Evolutionary conservation across 176 grass and related monocot genomes (phyloP).

Genomic region (Triticum monococcum): DNA sequence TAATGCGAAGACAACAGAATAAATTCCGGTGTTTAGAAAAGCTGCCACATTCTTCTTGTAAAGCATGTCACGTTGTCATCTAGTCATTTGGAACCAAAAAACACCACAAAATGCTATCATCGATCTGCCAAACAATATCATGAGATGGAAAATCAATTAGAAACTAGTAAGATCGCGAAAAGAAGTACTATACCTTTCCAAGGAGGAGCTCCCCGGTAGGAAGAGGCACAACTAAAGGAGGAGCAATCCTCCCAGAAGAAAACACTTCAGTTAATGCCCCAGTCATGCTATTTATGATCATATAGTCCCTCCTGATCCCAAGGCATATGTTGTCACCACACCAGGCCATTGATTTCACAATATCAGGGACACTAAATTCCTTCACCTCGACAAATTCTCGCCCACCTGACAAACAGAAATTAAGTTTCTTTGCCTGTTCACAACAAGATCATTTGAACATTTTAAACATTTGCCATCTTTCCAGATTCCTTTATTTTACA

Average conservation of each 20-base stretch:
- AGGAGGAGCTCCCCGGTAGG: conserved; percentile 81
- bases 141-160: conserved; percentile 22
- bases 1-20: neutral
- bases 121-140: conserved; percentile 14
- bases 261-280: conserved; percentile 85
- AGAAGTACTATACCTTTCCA: conserved; percentile 62
- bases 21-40: conserved; percentile 8
- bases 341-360: conserved; percentile 89
- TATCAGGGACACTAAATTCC: conserved; percentile 89
- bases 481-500: conserved; percentile 6
- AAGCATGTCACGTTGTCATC: neutral
- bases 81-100: conserved; percentile 21
- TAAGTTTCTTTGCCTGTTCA: conserved; percentile 16
- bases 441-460: conserved; percentile 22
- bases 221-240: conserved; percentile 86
- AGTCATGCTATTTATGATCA: conserved; percentile 87
- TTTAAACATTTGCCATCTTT: conserved; percentile 19
- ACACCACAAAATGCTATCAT: neutral
- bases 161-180: conserved; percentile 14
- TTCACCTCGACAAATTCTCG: conserved; percentile 94
- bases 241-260: conserved; percentile 87
- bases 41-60: neutral
- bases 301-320: conserved; percentile 86
- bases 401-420: conserved; percentile 54
- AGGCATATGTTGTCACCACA: conserved; percentile 93